Conservation (phyloP, 23 red algal species). For the Cyanidioschyzon merolae region DNA sequence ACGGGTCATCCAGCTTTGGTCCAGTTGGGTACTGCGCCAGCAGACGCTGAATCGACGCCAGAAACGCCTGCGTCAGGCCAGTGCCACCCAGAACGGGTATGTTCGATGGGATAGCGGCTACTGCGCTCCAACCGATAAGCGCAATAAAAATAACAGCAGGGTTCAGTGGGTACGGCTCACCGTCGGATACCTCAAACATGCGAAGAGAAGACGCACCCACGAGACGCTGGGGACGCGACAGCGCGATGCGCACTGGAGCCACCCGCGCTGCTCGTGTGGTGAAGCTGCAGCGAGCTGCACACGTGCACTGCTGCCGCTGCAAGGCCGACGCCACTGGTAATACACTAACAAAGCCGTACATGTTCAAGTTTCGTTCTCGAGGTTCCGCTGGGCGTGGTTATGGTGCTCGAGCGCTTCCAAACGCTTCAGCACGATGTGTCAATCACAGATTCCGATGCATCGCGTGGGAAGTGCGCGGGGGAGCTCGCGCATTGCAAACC, state of each 20-base stretch:
- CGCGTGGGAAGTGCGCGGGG: too few species aligned
- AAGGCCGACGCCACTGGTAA: neutral
- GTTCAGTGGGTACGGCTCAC: conserved; percentile 51
- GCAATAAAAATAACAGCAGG: conserved; percentile 62
- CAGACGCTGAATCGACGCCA: conserved; percentile 72
- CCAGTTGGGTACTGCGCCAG: conserved; percentile 71
- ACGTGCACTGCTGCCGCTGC: neutral
- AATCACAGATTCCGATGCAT: too few species aligned
- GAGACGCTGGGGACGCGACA: neutral
- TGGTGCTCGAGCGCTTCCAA: too few species aligned
- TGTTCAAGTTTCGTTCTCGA: too few species aligned
- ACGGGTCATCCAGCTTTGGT: conserved; percentile 78
- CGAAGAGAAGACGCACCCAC: neutral
- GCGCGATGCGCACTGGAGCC: neutral
- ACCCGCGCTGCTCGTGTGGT: neutral
- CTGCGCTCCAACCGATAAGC: conserved; percentile 63
- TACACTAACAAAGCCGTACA: neutral
- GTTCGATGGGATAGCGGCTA: conserved; percentile 70
- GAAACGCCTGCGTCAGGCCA: conserved; percentile 85
- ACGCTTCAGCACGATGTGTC: too few species aligned
- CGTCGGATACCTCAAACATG: conserved; percentile 90
- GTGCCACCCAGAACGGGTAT: conserved; percentile 76
- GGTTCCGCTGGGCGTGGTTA: too few species aligned
- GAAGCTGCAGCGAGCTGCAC: neutral
- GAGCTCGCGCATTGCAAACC: too few species aligned